phyloP scores from a whole-genome alignment of 2,329 filamentous ascomycete genomes.

The Ceratocystiopsis brevicomis region DNA sequence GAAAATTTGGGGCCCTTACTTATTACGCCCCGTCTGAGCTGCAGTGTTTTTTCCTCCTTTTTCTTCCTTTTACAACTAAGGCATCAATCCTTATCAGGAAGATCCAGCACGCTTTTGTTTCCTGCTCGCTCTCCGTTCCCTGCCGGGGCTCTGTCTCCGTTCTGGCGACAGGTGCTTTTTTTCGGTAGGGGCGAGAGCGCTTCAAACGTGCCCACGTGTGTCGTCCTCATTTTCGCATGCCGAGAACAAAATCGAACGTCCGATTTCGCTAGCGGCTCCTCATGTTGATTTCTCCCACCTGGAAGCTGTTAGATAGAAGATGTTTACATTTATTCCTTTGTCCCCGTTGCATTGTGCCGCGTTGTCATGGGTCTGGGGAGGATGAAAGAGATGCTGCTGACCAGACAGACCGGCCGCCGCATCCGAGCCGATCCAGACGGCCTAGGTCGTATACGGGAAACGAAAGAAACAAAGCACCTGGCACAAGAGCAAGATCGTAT shows the following conservation, averaged over 20 bases:
- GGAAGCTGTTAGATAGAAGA: slow-evolving; percentile 13
- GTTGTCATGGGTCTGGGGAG: too few relatives aligned
- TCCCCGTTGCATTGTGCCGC: too few relatives aligned
- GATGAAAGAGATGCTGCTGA: neutral
- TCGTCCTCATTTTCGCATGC: slow-evolving; percentile 85
- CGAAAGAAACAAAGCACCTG: too few relatives aligned
- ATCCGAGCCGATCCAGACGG: too few relatives aligned
- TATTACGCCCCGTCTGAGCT: neutral
- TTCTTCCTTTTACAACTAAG: slow-evolving; percentile 23
- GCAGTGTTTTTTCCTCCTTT: neutral
- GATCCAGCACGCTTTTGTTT: slow-evolving; percentile 6
- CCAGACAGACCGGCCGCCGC: neutral
- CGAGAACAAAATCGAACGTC: slow-evolving; percentile 59
- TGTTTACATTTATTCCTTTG: slow-evolving; percentile 6
- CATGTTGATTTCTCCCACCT: slow-evolving; percentile 7
- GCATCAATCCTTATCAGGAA: slow-evolving; percentile 77
- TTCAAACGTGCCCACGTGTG: slow-evolving; percentile 38
- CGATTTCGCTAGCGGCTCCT: slow-evolving; percentile 99
- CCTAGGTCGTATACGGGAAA: too few relatives aligned
- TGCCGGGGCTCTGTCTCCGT: too few relatives aligned
- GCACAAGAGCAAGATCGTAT: too few relatives aligned
- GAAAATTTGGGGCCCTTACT: neutral
- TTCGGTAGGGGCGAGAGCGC: too few relatives aligned
- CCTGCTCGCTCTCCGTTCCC: slow-evolving; percentile 1
- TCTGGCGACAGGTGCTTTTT: too few relatives aligned